A percentile compares a stretch with the other conserved stretches of the same genome.
These are phyloP conservation scores for Rhododendron ovatum DNA, from an alignment of 148 eudicot genomes.

Conservation along the genomic window DNA sequence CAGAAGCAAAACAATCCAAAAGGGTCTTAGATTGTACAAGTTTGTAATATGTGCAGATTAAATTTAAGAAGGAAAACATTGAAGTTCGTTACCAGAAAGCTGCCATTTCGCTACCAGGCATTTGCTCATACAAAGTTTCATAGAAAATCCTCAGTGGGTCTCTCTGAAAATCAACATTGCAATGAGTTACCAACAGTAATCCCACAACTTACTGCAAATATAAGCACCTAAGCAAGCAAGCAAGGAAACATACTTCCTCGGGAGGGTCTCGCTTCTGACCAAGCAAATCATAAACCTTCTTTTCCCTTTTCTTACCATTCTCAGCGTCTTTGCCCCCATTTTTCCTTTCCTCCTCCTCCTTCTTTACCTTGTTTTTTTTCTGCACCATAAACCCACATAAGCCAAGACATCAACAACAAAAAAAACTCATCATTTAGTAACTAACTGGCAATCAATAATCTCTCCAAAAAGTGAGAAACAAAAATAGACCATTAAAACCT, in stretches of 20 bases:
- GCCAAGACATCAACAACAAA: neutral
- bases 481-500: neutral
- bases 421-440: neutral
- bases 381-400: constrained; percentile 9
- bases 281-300: constrained; percentile 69
- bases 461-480: neutral
- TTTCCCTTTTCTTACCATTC: constrained; percentile 49
- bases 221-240: neutral
- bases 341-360: constrained; percentile 24
- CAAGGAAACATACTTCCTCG: constrained; percentile 46
- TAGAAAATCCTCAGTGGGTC: constrained; percentile 94
- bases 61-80: neutral
- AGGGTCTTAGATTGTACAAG: neutral
- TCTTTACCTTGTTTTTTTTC: constrained; percentile 32
- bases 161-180: constrained; percentile 49
- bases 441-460: neutral
- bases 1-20: neutral
- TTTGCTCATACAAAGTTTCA: constrained; percentile 60
- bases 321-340: constrained; percentile 22
- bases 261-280: constrained; percentile 94
- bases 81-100: constrained; percentile 59
- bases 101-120: constrained; percentile 73
- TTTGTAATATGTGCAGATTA: neutral
- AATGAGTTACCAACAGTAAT: neutral
- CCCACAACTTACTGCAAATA: neutral